Evolutionary conservation across 768 basidiomycete species (phyloP), one percentile per base, ranked within the genome.

Genomic region (Chiua virens): DNA sequence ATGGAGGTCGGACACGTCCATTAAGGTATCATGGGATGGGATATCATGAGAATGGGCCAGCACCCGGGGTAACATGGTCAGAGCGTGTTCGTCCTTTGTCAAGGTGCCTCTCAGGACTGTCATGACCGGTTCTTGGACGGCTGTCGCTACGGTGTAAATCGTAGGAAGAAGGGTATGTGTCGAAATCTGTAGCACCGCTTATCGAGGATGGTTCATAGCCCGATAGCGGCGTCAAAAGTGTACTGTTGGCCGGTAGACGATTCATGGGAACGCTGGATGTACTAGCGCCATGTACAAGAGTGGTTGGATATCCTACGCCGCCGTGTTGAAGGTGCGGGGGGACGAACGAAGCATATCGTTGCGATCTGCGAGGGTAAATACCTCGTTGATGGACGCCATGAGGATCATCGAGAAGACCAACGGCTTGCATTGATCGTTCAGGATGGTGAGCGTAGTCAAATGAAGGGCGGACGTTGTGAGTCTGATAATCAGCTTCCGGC

Each of bases 221-320:
- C 5, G 81, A 75, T 18, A 87, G 73, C n/a, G 87, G 85, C 28
- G 86, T 88, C 54, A 89, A 72, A 47, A 89, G 74, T 22, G 83
- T 87, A 67, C 83, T 87, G 60, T 82, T 79, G 27, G 80, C 70
- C 17, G 84, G 80, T 25, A 88, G 73, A 38, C 83, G 76, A 55
- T 62, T 71, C 47, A 71, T 54, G 23, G 53, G 49, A 9, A 64
- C 32, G 42, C 45, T 48, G 40, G 58, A 50, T 22, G 52, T n/a
- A 49, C 58, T 55, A 50, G 50, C 44, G 57, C 44, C 59, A 49
- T 50, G 69, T 41, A 58, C 54, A 54, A 66, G 71, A 53, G 59
- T 53, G 50, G 53, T 66, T 52, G 62, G 40, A 46, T 64, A 61
- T 23, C 44, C 23, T 27, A 55, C 40, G 21, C 42, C 54, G 27